Percentiles rank a stretch among this genome's conserved stretches.
These are phyloP conservation scores for Pseudoscleropodium purum DNA, from an alignment of 225 moss, liverwort and hornwort genomes.

Conservation along the genomic window DNA sequence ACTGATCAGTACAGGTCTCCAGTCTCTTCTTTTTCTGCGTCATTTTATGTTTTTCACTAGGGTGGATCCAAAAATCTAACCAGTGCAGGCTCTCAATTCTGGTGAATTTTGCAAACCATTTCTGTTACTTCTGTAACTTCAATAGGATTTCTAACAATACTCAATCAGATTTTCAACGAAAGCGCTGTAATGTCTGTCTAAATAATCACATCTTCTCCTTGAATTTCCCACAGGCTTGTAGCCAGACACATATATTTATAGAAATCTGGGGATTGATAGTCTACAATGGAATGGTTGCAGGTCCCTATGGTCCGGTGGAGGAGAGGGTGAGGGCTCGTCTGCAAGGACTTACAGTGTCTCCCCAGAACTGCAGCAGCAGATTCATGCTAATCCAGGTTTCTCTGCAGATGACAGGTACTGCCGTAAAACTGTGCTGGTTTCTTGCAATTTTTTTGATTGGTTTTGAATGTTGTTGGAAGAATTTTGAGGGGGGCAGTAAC, in stretches of 20 bases:
- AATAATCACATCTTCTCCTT: not conserved
- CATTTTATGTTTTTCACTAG: not conserved
- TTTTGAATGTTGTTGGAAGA: not conserved
- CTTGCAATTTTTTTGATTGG: not conserved
- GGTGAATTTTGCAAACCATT: not conserved
- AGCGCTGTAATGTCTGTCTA: not conserved
- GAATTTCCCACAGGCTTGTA: not conserved
- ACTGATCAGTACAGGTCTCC: not conserved
- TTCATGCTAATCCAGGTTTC: not conserved
- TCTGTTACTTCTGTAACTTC: not conserved
- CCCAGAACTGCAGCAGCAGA: conserved; percentile 1
- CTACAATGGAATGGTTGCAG: not conserved
- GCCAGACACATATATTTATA: not conserved
- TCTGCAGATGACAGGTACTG: conserved; percentile 3
- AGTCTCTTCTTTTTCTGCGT: too few species aligned
- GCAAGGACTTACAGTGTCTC: not conserved
- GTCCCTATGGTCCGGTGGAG: not conserved
- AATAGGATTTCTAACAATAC: too few species aligned
- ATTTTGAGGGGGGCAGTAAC: not conserved
- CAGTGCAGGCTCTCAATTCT: too few species aligned
- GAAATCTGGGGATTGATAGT: not conserved
- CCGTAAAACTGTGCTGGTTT: not conserved
- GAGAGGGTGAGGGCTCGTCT: not conserved
- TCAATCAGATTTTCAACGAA: not conserved
- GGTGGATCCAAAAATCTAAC: too few species aligned